Base-by-base conservation (phyloP, 225 moss, liverwort and hornwort species). In the Takakia lepidozioides region DNA sequence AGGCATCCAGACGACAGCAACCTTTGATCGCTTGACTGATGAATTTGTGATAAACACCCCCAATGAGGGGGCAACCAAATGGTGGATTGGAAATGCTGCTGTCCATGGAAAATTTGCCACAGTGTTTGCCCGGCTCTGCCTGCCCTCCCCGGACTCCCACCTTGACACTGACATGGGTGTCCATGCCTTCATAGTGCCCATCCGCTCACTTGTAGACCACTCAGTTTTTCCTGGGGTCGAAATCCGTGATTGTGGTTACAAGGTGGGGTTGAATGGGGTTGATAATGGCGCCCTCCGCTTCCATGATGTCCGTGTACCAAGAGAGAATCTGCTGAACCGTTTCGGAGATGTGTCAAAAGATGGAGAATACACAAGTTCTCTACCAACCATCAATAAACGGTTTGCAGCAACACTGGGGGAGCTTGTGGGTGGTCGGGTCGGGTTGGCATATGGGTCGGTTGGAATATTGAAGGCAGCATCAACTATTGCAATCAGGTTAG, bases 51-150 rank as follows among this genome's bases (percentile, higher is more conserved):
- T 87, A 10, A 69, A 76, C 45, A 87, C 87, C 44, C 84, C 87
- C 22, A 83, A 81, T 43, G 87, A 87, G 38, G 87, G 87, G 27
- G 84, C 87, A 49, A 60, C 76, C 19, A 87, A 87, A 51, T 87
- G 87, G 87, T 87, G 87, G 87, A 87, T 87, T 61, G 87, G 87
- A 17, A 87, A 84, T 69, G 87, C 87, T 51, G 87, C 87, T 50
- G 67, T 80, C 3, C 84, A 87, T 57, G 87, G 87, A 50, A 87
- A 81, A 64, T 87, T 84, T 64, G 87, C 84, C 14, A 74, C 84
- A 41, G 87, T 87, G 35, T 87, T 87, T 70, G 87, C 87, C 27
- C 74, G 71, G 56, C 74, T 87, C 17, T 58, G 63, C 62, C 59
- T 87, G 38, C 87, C 87, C 46, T 83, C 80, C 45, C 73, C 70